A percentile compares a stretch with the other conserved stretches of the same genome.
Conservation (phyloP, 163 green algal genomes). For the Volvox carteri region DNA sequence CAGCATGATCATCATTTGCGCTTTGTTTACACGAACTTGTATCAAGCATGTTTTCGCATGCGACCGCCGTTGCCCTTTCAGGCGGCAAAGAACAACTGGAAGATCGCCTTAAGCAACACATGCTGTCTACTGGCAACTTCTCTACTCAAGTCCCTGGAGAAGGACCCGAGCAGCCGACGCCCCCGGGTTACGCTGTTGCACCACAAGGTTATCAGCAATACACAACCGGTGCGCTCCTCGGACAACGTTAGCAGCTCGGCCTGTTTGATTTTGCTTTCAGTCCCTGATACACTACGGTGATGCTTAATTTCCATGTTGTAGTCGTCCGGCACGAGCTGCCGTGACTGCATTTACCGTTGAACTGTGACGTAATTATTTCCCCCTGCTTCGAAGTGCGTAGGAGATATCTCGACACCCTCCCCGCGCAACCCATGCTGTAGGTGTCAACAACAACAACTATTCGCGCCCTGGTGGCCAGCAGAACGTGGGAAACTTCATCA, state of each 20-base stretch:
- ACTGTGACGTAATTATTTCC: too few relatives aligned
- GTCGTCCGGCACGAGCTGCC: too few relatives aligned
- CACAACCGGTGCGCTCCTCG: constrained; percentile 25
- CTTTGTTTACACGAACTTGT: too few relatives aligned
- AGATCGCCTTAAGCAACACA: constrained; percentile 56
- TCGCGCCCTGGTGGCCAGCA: constrained; percentile 77
- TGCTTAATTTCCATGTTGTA: too few relatives aligned
- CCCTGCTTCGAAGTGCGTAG: too few relatives aligned
- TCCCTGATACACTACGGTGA: too few relatives aligned
- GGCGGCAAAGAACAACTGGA: constrained; percentile 50
- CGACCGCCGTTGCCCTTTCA: neutral
- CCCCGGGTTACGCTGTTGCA: constrained; percentile 26
- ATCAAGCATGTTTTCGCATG: constrained; percentile 2
- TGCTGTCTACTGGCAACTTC: constrained; percentile 58
- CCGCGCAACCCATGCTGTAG: neutral
- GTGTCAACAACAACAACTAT: constrained; percentile 85
- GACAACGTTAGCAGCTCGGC: too few relatives aligned
- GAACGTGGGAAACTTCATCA: constrained; percentile 92
- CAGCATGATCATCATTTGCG: too few relatives aligned
- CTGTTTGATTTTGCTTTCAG: too few relatives aligned
- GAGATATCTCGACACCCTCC: too few relatives aligned
- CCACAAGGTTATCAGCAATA: constrained; percentile 55
- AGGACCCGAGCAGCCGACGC: neutral
- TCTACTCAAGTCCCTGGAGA: neutral
- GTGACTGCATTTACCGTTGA: too few relatives aligned